Percentiles rank a stretch among this genome's conserved stretches.
Evolutionary conservation across 228 moss, liverwort and hornwort genomes (phyloP).

Genomic region (Sphagnum magellanicum): DNA sequence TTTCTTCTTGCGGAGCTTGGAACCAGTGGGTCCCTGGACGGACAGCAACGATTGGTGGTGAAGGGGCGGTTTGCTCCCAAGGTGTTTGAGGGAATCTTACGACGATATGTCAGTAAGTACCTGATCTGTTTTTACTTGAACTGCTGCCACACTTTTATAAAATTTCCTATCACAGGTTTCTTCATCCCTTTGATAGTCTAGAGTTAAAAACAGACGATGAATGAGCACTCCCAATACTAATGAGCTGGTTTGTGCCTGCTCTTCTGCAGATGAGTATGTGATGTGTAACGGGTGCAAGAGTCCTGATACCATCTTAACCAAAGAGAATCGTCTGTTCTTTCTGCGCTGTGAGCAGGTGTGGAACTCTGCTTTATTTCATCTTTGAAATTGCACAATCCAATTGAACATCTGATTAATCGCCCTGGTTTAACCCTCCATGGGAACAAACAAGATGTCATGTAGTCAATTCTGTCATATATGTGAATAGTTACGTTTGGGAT

Average conservation of each 20-base stretch:
- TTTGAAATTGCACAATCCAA: no score
- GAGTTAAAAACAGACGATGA: no score
- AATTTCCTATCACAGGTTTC: no score
- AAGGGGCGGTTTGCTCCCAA: slow-evolving; percentile 53
- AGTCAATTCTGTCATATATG: no score
- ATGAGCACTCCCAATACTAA: no score
- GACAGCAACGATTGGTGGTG: slow-evolving; percentile 49
- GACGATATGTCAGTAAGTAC: slow-evolving; percentile 58
- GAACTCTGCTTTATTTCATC: not conserved
- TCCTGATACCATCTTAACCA: slow-evolving; percentile 36
- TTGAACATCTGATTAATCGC: no score
- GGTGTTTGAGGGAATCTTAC: slow-evolving; percentile 55
- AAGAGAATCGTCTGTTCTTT: slow-evolving; percentile 49
- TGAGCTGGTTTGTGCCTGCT: not conserved
- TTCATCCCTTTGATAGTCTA: no score
- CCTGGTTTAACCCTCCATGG: no score
- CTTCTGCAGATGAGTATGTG: slow-evolving; percentile 39
- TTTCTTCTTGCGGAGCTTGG: slow-evolving; percentile 48
- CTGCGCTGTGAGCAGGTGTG: slow-evolving; percentile 50
- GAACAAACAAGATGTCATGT: no score
- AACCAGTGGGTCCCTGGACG: slow-evolving; percentile 51
- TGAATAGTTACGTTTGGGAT: no score
- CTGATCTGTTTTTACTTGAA: not conserved
- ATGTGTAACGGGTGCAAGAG: slow-evolving; percentile 58
- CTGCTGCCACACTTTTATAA: not conserved